These are phyloP conservation scores for Leptographium radiaticola DNA, from an alignment of 2,329 filamentous ascomycete species.

Conservation along the genomic window DNA sequence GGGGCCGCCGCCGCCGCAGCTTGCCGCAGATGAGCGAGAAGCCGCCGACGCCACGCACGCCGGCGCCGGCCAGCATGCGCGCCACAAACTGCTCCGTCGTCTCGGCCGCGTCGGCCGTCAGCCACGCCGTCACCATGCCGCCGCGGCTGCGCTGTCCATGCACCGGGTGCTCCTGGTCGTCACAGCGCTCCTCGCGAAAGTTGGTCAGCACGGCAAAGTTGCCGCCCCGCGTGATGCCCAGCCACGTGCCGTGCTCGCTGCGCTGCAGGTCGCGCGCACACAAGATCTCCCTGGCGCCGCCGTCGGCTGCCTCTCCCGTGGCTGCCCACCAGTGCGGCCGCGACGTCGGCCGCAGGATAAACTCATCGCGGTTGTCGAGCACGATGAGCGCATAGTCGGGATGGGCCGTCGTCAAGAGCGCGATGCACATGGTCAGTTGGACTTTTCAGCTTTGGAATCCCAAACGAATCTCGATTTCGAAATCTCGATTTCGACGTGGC, in stretches of 20 bases:
- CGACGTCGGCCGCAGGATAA: slow-evolving; percentile 50
- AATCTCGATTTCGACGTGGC: no score
- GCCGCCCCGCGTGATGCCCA: slow-evolving; percentile 47
- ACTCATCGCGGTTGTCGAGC: slow-evolving; percentile 68
- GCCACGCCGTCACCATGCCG: slow-evolving; percentile 50
- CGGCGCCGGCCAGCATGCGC: slow-evolving; percentile 35
- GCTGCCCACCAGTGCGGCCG: slow-evolving; percentile 49
- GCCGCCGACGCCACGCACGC: slow-evolving; percentile 49
- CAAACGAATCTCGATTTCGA: no score
- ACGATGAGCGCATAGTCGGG: slow-evolving; percentile 63
- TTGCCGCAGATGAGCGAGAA: slow-evolving; percentile 56
- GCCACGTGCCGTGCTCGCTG: slow-evolving; percentile 51
- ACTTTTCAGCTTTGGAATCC: no score
- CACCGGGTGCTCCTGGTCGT: slow-evolving; percentile 38
- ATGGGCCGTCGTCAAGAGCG: slow-evolving; percentile 61
- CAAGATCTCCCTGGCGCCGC: slow-evolving; percentile 25
- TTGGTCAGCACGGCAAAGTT: slow-evolving; percentile 54
- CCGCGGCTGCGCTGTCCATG: slow-evolving; percentile 45
- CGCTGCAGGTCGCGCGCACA: slow-evolving; percentile 50
- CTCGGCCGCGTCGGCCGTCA: slow-evolving; percentile 35
- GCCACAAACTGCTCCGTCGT: slow-evolving; percentile 36
- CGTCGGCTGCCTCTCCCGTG: background rate
- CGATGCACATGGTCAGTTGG: slow-evolving; percentile 54
- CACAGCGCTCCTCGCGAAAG: slow-evolving; percentile 42
- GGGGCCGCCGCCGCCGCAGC: slow-evolving; percentile 18